These are phyloP conservation scores for Turnera subulata DNA, from an alignment of 345 rosid species.

Conservation along the genomic window DNA sequence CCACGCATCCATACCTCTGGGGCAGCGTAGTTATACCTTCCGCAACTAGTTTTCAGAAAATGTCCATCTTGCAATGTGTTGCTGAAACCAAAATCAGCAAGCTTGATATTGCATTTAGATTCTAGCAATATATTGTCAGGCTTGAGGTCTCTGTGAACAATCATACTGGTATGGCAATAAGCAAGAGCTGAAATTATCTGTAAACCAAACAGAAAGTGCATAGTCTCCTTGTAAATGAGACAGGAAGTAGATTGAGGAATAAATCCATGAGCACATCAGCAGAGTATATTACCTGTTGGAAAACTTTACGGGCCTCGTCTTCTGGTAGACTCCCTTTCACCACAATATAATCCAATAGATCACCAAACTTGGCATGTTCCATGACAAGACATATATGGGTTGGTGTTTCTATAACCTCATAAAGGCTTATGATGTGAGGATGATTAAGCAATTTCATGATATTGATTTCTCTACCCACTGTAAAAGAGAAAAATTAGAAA, in stretches of 20 bases:
- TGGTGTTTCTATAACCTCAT: slow-evolving; percentile 86
- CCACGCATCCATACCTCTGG: slow-evolving; percentile 54
- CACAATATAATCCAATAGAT: slow-evolving; percentile 88
- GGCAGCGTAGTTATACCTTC: slow-evolving; percentile 98
- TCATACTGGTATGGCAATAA: slow-evolving; percentile 89
- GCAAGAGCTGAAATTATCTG: slow-evolving; percentile 95
- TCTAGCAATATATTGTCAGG: slow-evolving; percentile 94
- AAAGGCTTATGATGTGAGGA: slow-evolving; percentile 88
- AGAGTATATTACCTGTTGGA: slow-evolving; percentile 69
- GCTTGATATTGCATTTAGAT: slow-evolving; percentile 83
- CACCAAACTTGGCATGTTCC: slow-evolving; percentile 95
- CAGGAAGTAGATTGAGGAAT: too few species aligned
- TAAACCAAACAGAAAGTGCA: too few species aligned
- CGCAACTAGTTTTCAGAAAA: slow-evolving; percentile 89
- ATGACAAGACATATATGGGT: slow-evolving; percentile 76
- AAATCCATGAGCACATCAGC: background rate
- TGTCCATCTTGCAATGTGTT: slow-evolving; percentile 95
- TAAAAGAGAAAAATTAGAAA: slow-evolving; percentile 13
- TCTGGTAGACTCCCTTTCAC: slow-evolving; percentile 91
- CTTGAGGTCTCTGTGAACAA: slow-evolving; percentile 94
- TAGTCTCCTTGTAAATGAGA: too few species aligned
- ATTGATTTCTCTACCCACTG: slow-evolving; percentile 94
- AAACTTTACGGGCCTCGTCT: slow-evolving; percentile 88
- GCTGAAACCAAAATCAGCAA: slow-evolving; percentile 98
- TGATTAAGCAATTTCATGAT: slow-evolving; percentile 89